Conservation (phyloP, 1,284 basidiomycete genomes). For the Phellopilus nigrolimitatus region DNA sequence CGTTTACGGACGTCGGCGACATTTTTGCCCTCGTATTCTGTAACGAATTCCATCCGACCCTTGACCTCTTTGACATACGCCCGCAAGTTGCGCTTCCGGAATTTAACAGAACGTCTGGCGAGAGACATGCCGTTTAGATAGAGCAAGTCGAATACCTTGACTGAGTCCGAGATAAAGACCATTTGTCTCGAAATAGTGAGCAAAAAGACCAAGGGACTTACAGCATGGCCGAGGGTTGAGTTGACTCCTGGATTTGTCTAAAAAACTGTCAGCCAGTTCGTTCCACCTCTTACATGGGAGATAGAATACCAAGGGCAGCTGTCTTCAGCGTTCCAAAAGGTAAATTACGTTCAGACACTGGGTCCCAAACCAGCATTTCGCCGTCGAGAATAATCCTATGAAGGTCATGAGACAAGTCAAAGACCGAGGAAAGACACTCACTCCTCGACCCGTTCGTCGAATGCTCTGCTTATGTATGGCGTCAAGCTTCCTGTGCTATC, state of each 20-base stretch:
- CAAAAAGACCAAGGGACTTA: conserved; percentile 44
- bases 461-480: conserved; percentile 72
- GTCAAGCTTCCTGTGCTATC: conserved; percentile 80
- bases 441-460: conserved; percentile 75
- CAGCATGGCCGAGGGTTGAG: conserved; percentile 83
- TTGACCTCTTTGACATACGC: conserved; percentile 57
- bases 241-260: conserved; percentile 68
- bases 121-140: conserved; percentile 77
- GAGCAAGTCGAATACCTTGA: conserved; percentile 92
- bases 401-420: conserved; percentile 4
- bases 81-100: conserved; percentile 67
- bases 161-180: conserved; percentile 35
- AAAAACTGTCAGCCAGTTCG: background rate
- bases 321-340: conserved; percentile 92
- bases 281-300: background rate
- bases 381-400: conserved; percentile 86
- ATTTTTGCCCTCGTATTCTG: conserved; percentile 67
- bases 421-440: conserved; percentile 36
- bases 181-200: background rate
- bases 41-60: conserved; percentile 76
- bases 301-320: conserved; percentile 66
- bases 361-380: conserved; percentile 97
- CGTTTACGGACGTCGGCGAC: conserved; percentile 73
- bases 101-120: conserved; percentile 54
- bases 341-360: conserved; percentile 75